Conservation (phyloP, 352 stramenopile species). For the Phytophthora constricta region DNA sequence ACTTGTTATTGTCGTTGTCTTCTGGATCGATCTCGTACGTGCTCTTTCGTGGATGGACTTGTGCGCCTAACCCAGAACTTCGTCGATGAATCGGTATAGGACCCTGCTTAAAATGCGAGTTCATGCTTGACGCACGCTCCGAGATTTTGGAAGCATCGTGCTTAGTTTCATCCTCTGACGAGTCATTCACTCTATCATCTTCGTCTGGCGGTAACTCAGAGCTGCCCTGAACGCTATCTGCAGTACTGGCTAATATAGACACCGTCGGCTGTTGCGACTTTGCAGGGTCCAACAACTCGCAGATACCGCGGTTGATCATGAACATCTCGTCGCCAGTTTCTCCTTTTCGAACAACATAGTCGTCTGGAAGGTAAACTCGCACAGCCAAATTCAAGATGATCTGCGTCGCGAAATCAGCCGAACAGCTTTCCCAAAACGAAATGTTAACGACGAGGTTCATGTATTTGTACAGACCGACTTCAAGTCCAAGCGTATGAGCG, state of each 20-base stretch:
- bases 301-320: conserved; percentile 44
- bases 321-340: conserved; percentile 46
- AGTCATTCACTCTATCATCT: background rate
- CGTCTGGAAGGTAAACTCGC: conserved; percentile 46
- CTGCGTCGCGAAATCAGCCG: conserved; percentile 23
- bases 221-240: background rate
- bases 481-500: conserved; percentile 33
- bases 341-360: conserved; percentile 41
- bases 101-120: too few species aligned
- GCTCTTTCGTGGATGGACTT: too few species aligned
- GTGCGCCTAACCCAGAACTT: too few species aligned
- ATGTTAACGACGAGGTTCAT: conserved; percentile 21
- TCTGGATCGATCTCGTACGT: background rate
- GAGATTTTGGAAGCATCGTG: background rate
- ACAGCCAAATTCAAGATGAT: conserved; percentile 34
- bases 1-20: background rate
- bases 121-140: too few species aligned
- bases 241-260: background rate
- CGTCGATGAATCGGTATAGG: too few species aligned
- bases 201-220: background rate
- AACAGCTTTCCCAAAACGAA: conserved; percentile 16
- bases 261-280: background rate
- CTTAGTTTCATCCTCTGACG: background rate
- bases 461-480: conserved; percentile 44
- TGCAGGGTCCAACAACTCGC: conserved; percentile 21